A percentile compares a stretch with the other conserved stretches of the same genome.
Evolutionary conservation across 345 rosid genomes (phyloP).

Genomic region (Cardamine chenopodiifolia): DNA sequence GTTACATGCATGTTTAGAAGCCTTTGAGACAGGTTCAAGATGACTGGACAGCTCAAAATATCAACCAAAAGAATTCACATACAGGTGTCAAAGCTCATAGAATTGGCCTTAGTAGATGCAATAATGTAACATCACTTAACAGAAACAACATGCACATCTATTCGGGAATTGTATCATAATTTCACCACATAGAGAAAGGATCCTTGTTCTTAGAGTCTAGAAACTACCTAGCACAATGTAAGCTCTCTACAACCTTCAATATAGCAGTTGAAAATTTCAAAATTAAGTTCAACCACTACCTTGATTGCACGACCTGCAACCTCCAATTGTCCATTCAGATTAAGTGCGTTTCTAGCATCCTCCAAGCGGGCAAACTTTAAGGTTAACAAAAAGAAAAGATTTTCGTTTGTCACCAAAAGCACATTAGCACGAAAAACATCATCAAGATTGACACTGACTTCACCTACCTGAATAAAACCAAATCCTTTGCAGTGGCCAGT

Average conservation of each 20-base stretch:
- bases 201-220: neutral
- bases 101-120: neutral
- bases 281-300: slow-evolving; percentile 48
- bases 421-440: slow-evolving; percentile 4
- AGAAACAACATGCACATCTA: slow-evolving; percentile 17
- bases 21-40: slow-evolving; percentile 11
- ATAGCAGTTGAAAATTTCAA: neutral
- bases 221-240: neutral
- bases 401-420: slow-evolving; percentile 17
- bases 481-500: slow-evolving; percentile 89
- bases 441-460: neutral
- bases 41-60: neutral
- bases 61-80: slow-evolving; percentile 12
- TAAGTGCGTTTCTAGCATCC: slow-evolving; percentile 89
- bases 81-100: slow-evolving; percentile 7
- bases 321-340: slow-evolving; percentile 88
- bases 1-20: slow-evolving; percentile 14
- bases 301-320: slow-evolving; percentile 87
- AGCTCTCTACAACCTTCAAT: neutral
- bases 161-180: slow-evolving; percentile 2
- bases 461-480: slow-evolving; percentile 93
- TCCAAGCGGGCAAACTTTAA: slow-evolving; percentile 87
- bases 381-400: slow-evolving; percentile 7
- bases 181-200: slow-evolving; percentile 1
- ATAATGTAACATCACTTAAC: slow-evolving; percentile 1